Conservation (phyloP, 306 rosid genomes). For the Prunus dulcis region DNA sequence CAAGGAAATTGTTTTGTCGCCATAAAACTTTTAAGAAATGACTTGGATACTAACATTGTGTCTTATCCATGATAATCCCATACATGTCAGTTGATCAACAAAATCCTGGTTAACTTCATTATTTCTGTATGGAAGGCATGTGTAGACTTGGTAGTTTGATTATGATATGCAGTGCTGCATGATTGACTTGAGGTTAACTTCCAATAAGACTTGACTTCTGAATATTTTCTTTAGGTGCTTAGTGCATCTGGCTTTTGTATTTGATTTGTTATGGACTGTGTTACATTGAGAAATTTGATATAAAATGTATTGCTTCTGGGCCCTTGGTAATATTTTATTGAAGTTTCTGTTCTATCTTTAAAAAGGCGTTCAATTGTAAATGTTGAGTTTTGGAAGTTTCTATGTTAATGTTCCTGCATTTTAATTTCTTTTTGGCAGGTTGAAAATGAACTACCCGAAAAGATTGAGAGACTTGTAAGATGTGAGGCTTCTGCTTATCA, state of each 20-base stretch:
- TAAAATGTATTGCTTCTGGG: slow-evolving; percentile 14
- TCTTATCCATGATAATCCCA: not conserved
- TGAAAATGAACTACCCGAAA: slow-evolving; percentile 91
- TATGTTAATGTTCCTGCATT: slow-evolving; percentile 23
- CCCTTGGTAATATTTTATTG: slow-evolving; percentile 6
- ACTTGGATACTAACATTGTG: not conserved
- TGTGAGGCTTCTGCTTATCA: slow-evolving; percentile 99
- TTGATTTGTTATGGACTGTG: not conserved
- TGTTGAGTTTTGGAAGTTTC: slow-evolving; percentile 20
- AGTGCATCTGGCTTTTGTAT: not conserved
- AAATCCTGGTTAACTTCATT: not conserved
- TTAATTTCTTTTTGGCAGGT: slow-evolving; percentile 49
- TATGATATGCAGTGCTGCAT: not conserved
- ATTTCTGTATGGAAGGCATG: not conserved
- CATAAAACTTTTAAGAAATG: not conserved
- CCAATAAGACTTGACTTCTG: not conserved
- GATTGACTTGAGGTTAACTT: not conserved
- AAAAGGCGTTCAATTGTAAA: not conserved
- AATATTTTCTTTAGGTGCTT: not conserved
- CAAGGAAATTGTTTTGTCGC: not conserved
- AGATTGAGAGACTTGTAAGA: slow-evolving; percentile 92
- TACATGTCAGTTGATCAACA: not conserved
- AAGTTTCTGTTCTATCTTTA: slow-evolving; percentile 1
- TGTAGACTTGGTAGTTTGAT: not conserved
- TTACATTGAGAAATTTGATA: not conserved